Base-by-base conservation (phyloP, 768 basidiomycete species). In the Termitomyces sp. region DNA sequence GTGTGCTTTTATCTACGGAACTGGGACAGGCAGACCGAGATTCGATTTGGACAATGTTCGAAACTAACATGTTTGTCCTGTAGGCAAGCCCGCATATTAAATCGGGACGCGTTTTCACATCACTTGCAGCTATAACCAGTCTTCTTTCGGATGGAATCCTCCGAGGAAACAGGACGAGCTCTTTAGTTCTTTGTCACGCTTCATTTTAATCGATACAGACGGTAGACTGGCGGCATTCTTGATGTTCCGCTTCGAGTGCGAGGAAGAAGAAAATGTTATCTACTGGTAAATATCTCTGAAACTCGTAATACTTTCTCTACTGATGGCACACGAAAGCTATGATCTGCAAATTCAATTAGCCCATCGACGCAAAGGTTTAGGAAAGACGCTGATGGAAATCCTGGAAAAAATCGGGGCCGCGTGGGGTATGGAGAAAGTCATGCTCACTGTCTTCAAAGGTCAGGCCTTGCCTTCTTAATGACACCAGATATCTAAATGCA, bases 391-490 rank as follows among this genome's bases (percentile, higher is more conserved):
- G 48, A 75, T 86, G 66, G 69, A 74, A 3, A 68, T 71, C 21
- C 69, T 93, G 19, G 70, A 70, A 21, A 70, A 69, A 8, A 78
- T 92, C 16, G 85, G 81, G 6, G 64, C 63, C 14, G 66, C 63
- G 40, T 88, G 78, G 73, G 58, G 66, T 2, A 88, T 93, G 86
- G 71, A 82, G 38, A 91, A 87, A 65, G 69, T 89, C 27, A 81
- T 87, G 77, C 78, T 94, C 16, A 94, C 92, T 0, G 88, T 84
- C 1, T 79, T 93, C 62, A 86, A 84, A 79, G 76, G 91, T 90
- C 34, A n/a, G 70, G 57, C 29, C 19, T 29, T 10, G 8, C 52
- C 46, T 16, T 16, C 21, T 8, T n/a, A 17, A 25, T 23, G 11
- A 44, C 37, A 11, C 57, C 59, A 14, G 51, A 54, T 61, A 34